A percentile compares a stretch with the other conserved stretches of the same genome.
These are phyloP conservation scores for Clonostachys byssicola DNA, from an alignment of 2,329 filamentous ascomycete species.

Conservation along the genomic window DNA sequence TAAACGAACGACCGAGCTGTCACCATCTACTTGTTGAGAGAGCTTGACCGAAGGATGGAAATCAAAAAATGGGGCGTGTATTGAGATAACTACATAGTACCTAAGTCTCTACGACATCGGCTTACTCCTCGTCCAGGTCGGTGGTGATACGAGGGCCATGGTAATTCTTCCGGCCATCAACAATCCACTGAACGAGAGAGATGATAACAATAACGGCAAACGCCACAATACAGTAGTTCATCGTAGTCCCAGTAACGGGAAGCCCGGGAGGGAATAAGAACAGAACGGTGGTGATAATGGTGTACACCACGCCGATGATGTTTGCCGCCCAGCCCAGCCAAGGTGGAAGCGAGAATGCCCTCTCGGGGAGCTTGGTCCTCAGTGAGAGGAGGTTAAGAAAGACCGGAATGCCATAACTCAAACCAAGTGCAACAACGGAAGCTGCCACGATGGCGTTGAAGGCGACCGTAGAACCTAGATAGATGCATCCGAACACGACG, in stretches of 20 bases:
- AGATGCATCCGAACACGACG: constrained; percentile 65
- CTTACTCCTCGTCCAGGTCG: too few relatives aligned
- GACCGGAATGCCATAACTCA: constrained; percentile 73
- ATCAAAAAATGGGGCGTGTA: background rate
- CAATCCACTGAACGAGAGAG: constrained; percentile 34
- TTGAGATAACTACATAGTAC: too few relatives aligned
- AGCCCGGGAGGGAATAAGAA: constrained; percentile 70
- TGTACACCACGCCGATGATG: constrained; percentile 54
- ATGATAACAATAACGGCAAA: constrained; percentile 43
- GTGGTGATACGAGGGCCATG: constrained; percentile 3
- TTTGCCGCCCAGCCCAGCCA: constrained; percentile 29
- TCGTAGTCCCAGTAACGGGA: constrained; percentile 61
- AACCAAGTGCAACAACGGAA: constrained; percentile 66
- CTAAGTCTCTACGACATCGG: too few relatives aligned
- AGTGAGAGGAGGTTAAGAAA: constrained; percentile 65
- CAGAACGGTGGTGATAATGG: constrained; percentile 66
- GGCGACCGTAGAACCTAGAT: constrained; percentile 61
- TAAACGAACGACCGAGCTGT: too few relatives aligned
- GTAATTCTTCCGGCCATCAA: constrained; percentile 45
- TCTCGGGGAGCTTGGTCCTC: constrained; percentile 57
- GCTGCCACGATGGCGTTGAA: constrained; percentile 70
- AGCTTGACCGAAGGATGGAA: too few relatives aligned
- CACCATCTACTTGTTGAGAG: too few relatives aligned
- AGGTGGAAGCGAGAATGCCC: constrained; percentile 23
- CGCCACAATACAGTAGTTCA: constrained; percentile 55